Conservation (phyloP, 495 filamentous ascomycete species). For the Apiosordaria backusii region DNA sequence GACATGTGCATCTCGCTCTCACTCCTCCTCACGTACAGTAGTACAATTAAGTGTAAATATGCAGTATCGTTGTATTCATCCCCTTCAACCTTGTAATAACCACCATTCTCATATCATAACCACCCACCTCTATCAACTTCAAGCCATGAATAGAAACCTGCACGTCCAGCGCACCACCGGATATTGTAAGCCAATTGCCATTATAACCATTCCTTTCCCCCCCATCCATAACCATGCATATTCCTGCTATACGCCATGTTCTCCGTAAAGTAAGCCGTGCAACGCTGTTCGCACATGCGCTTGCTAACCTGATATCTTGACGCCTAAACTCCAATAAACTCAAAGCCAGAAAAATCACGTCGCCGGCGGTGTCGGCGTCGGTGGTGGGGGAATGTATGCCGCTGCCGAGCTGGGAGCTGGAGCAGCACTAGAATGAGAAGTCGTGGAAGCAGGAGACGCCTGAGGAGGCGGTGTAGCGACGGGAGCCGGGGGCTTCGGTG, state of each 20-base stretch:
- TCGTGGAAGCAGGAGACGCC: background rate
- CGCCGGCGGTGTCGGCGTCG: background rate
- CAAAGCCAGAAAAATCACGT: background rate
- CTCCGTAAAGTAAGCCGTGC: background rate
- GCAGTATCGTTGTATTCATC: background rate
- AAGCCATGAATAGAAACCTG: background rate
- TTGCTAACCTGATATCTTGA: background rate
- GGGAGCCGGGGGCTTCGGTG: background rate
- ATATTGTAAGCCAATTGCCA: background rate
- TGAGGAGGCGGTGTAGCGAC: background rate
- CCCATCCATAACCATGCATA: background rate
- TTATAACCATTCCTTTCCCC: background rate
- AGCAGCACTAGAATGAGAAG: background rate
- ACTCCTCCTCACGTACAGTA: no score
- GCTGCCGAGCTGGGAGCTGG: background rate
- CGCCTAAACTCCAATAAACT: background rate
- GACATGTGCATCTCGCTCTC: no score
- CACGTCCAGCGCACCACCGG: background rate
- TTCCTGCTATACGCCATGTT: background rate
- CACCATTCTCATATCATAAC: no score
- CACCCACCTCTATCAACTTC: background rate
- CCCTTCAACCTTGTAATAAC: background rate
- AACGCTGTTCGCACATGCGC: background rate
- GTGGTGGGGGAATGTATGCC: background rate
- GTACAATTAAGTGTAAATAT: no score